Evolutionary conservation across 164 flowering plant species (phyloP).

Genomic region (Houttuynia cordata): DNA sequence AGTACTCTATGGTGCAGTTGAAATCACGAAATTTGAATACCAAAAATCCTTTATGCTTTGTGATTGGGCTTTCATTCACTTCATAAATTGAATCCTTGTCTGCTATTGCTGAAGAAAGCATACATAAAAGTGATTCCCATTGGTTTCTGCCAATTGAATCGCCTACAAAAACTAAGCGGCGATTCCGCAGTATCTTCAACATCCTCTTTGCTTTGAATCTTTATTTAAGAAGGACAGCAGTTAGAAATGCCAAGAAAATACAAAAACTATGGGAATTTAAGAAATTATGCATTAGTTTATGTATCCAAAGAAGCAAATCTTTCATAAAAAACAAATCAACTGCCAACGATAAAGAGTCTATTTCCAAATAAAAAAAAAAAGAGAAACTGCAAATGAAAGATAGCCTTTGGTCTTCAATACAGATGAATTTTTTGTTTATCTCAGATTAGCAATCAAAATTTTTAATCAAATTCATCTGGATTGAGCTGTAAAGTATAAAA

Average conservation of each 20-base stretch:
- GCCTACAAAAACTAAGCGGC: constrained; percentile 74
- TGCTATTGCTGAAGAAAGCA: constrained; percentile 71
- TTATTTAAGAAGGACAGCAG: background rate
- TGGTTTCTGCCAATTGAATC: constrained; percentile 99
- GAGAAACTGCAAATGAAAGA: background rate
- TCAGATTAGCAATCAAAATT: no score
- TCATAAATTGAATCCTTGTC: constrained; percentile 66
- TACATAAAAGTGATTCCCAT: constrained; percentile 95
- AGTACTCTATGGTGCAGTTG: constrained; percentile 93
- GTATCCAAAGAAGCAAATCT: background rate
- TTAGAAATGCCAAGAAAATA: background rate
- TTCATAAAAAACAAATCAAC: background rate
- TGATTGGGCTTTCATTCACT: constrained; percentile 87
- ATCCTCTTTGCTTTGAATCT: constrained; percentile 69
- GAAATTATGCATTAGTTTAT: background rate
- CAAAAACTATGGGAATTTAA: background rate
- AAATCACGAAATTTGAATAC: constrained; percentile 66
- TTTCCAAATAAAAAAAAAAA: background rate
- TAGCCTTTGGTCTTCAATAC: background rate
- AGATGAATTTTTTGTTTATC: no score
- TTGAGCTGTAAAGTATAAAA: no score
- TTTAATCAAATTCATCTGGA: no score
- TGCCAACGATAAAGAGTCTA: background rate
- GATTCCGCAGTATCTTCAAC: constrained; percentile 70
- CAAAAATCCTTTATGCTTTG: constrained; percentile 89